Base-by-base conservation (phyloP, 495 filamentous ascomycete genomes). In the Penicillium egyptiacum region DNA sequence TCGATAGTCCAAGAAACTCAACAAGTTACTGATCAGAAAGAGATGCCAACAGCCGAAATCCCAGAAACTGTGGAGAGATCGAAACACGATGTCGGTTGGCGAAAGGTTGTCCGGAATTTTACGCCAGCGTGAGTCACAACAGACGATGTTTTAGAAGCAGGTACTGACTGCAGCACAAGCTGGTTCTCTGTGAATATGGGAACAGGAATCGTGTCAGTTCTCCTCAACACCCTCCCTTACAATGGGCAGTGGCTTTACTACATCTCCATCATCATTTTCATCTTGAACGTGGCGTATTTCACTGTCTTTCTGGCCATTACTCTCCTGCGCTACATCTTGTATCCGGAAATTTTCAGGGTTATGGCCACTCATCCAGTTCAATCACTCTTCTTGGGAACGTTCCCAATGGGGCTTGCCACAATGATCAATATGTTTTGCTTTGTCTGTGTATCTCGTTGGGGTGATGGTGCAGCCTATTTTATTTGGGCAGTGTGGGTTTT, bases 361-460 rank as follows among this genome's bases (percentile, higher is more conserved):
- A 83, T 87, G 82, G 70, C 87, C 39, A 71, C 64, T 1, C 80
- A 87, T 63, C 82, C 84, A 0, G 69, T 71, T 0, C 83, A 88
- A 56, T 81, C 78, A 2, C 74, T 88, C 40, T 88, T 87, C 60
- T 67, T 87, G 3, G 85, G 82, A 0, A 81, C 81, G 0, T 73
- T 86, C 31, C 85, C 85, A 0, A 86, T 87, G 82, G 83, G 83
- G 6, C 74, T 87, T 16, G 80, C 83, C 0, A 88, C 82, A 4
- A 81, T 86, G 20, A 71, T 85, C 48, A 84, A 83, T 48, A 84
- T 85, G 81, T 68, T 80, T 22, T 72, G 73, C 20, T 71, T 76
- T 19, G 75, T 84, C 7, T 85, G 82, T 55, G 81, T 83, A 0
- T 81, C 82, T 0, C 66, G 63, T 4, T 84, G 79, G 82, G 81